A percentile compares a stretch with the other conserved stretches of the same genome.
phyloP scores from a whole-genome alignment of 345 rosid species.

The Populus euphratica region DNA sequence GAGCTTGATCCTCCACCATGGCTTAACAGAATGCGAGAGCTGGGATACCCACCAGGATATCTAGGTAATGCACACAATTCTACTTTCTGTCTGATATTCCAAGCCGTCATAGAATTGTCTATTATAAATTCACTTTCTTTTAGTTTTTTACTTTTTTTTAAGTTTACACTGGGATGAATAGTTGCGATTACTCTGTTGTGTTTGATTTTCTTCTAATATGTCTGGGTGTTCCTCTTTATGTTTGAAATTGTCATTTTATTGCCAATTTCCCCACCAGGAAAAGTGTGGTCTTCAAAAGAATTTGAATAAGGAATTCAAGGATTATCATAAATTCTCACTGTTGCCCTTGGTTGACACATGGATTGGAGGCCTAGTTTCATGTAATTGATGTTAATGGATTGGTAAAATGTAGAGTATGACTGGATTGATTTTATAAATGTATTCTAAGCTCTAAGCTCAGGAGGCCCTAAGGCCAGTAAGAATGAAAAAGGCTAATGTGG shows the following conservation, averaged over 20 bases:
- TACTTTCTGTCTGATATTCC: not conserved
- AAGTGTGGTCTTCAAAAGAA: not conserved
- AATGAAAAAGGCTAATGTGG: not conserved
- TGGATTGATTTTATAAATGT: not conserved
- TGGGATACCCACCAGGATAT: constrained; percentile 97
- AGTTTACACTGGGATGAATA: not conserved
- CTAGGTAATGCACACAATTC: constrained; percentile 44
- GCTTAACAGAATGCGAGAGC: constrained; percentile 91
- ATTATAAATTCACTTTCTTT: not conserved
- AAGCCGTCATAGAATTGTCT: not conserved
- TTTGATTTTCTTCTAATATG: not conserved
- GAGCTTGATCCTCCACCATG: constrained; percentile 99
- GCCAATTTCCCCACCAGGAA: not conserved
- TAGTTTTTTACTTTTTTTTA: not conserved
- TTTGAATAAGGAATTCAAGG: not conserved
- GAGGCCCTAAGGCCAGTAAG: not conserved
- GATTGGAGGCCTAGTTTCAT: not conserved
- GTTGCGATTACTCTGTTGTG: not conserved
- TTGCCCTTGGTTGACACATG: not conserved
- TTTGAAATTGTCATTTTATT: not conserved
- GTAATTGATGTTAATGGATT: not conserved
- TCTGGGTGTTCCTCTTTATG: not conserved
- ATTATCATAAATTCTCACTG: not conserved
- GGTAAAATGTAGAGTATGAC: not conserved
- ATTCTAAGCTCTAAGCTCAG: not conserved